Evolutionary conservation across 768 basidiomycete species (phyloP).

Genomic region (Suillus variegatus): DNA sequence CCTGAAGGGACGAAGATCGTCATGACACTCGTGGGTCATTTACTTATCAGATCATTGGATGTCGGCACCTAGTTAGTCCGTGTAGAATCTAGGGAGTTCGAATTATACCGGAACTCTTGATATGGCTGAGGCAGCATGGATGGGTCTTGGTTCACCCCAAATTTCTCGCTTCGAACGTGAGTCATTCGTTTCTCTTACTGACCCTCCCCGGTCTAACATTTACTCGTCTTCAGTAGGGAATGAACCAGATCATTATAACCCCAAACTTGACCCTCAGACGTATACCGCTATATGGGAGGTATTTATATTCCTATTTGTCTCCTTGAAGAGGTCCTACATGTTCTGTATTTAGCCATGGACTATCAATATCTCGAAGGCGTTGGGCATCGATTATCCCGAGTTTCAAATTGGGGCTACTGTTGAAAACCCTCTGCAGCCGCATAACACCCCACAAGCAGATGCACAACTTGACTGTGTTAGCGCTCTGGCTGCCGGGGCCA

Average conservation of each 20-base stretch:
- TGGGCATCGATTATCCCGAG: slow-evolving; percentile 38
- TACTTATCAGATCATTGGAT: background rate
- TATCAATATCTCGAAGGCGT: slow-evolving; percentile 44
- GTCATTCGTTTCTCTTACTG: background rate
- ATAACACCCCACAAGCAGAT: slow-evolving; percentile 39
- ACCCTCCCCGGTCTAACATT: background rate
- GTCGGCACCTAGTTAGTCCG: background rate
- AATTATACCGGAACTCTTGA: slow-evolving; percentile 42
- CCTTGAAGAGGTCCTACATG: background rate
- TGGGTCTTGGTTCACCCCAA: slow-evolving; percentile 37
- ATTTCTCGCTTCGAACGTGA: slow-evolving; percentile 49
- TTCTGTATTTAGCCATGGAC: slow-evolving; percentile 43
- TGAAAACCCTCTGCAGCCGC: slow-evolving; percentile 54
- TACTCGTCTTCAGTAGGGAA: slow-evolving; percentile 43
- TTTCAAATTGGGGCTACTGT: slow-evolving; percentile 54
- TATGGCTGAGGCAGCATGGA: slow-evolving; percentile 44
- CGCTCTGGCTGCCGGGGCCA: slow-evolving; percentile 47
- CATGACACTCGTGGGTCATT: slow-evolving; percentile 42
- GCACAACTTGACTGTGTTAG: slow-evolving; percentile 47
- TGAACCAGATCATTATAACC: slow-evolving; percentile 52
- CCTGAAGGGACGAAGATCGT: slow-evolving; percentile 49
- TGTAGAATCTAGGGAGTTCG: slow-evolving; percentile 46
- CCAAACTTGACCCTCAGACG: slow-evolving; percentile 41
- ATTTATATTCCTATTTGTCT: slow-evolving; percentile 11
- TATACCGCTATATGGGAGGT: slow-evolving; percentile 50